phyloP scores from a whole-genome alignment of 1,284 basidiomycete genomes.

The Ustilago esculenta region DNA sequence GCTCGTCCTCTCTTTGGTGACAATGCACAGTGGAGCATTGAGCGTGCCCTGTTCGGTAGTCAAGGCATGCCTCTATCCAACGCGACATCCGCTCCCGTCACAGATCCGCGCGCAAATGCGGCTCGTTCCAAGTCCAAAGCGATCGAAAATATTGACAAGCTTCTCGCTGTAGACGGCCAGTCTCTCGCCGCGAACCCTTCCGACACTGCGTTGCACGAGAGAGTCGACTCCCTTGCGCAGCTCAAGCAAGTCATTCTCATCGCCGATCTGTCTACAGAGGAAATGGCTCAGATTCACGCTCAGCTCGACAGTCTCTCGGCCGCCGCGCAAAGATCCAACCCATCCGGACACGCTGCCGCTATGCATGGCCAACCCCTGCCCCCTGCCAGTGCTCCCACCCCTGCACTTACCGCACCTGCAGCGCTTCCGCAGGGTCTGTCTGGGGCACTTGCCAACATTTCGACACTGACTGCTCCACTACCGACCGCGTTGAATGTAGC shows the following conservation, averaged over 20 bases:
- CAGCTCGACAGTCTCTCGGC: conserved; percentile 77
- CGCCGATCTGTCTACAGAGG: conserved; percentile 79
- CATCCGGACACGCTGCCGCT: conserved; percentile 57
- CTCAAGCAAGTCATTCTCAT: conserved; percentile 78
- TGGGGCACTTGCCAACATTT: conserved; percentile 29
- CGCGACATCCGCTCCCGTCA: conserved; percentile 16
- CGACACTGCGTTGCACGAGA: conserved; percentile 30
- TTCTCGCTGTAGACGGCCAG: conserved; percentile 52
- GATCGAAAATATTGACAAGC: conserved; percentile 58
- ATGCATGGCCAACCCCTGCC: conserved; percentile 32
- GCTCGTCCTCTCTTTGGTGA: conserved; percentile 59
- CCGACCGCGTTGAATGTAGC: conserved; percentile 2
- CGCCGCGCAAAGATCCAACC: conserved; percentile 12
- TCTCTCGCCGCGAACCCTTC: conserved; percentile 47
- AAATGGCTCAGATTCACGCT: conserved; percentile 80
- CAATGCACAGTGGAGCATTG: conserved; percentile 60
- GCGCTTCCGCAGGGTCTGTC: conserved; percentile 49
- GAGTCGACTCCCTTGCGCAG: conserved; percentile 69
- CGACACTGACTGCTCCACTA: conserved; percentile 11
- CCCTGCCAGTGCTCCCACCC: background rate
- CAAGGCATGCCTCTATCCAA: conserved; percentile 45
- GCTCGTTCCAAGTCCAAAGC: conserved; percentile 43
- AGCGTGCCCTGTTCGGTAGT: conserved; percentile 58
- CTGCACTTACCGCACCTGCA: conserved; percentile 44
- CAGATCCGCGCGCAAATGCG: conserved; percentile 21